Base-by-base conservation (phyloP, 2,329 filamentous ascomycete species). In the Curvularia lunata region DNA sequence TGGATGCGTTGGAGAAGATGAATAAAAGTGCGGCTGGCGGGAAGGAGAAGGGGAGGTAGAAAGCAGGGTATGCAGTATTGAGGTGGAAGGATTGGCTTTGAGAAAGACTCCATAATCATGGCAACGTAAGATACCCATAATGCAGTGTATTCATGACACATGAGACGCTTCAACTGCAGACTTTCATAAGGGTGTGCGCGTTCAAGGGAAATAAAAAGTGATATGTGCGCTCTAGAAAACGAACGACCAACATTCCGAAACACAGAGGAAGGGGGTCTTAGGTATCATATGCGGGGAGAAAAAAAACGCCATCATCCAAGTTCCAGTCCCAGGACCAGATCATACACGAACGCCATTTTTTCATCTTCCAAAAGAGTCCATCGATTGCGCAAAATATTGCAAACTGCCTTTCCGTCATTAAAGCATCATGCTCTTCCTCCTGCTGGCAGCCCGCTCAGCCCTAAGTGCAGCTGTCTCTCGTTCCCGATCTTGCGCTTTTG, bases 1-100 rank as follows among this genome's bases (percentile, higher is more conserved):
- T 90, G 5, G 87, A 80, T 61, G 89, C 90, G 68, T 75, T 93
- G 66, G 79, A 83, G 48, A 79, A 77, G 52, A 78, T 91, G 68
- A 63, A 61, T 38, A 30, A 30, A 10, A 30, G 28, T 12, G 7
- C 28, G 4, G 79, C 72, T 91, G 91, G 77, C 81, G 83, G 52
- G 5, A 43, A 27, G n/a, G 30, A 18, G 7, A 55, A 51, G 23
- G 4, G n/a, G 23, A 51, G 27, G 43, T 41, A n/a, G 43, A 19
- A 27, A 19, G 21, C 1, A 40, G 4, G 10, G 12, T 32, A 16
- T 32, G 12, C 30, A 6, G 23, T 4, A n/a, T n/a, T n/a, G 27
- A 30, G 27, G 5, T 10, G 12, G 21, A 42, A 42, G n/a, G 13
- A 8, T 12, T 42, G 23, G 16, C 27, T 9, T 43, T 19, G 6